These are phyloP conservation scores for Capronia coronata DNA, from an alignment of 2,329 filamentous ascomycete genomes.

Conservation along the genomic window DNA sequence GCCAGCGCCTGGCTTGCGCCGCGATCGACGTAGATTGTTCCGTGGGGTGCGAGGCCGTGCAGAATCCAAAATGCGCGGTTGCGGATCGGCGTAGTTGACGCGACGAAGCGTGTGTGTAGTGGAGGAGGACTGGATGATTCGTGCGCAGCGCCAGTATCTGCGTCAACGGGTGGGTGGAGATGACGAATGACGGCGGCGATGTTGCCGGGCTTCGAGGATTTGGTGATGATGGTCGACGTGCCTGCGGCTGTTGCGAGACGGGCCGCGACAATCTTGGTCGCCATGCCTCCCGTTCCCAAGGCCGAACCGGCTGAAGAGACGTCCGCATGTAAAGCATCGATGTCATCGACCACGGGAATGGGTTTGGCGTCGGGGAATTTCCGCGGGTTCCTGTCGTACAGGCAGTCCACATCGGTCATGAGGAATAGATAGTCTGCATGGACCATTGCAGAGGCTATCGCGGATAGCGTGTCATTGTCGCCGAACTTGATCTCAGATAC, in stretches of 20 bases:
- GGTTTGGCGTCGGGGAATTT: conserved; percentile 76
- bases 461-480: conserved; percentile 94
- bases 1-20: conserved; percentile 75
- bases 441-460: conserved; percentile 95
- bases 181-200: conserved; percentile 80
- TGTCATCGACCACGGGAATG: conserved; percentile 89
- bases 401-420: conserved; percentile 97
- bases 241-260: conserved; percentile 87
- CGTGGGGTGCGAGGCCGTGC: conserved; percentile 83
- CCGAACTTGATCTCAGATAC: conserved; percentile 99
- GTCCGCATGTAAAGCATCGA: conserved; percentile 73
- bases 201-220: conserved; percentile 87
- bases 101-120: conserved; percentile 90
- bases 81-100: conserved; percentile 73
- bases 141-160: conserved; percentile 16
- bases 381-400: conserved; percentile 93
- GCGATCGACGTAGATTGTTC: conserved; percentile 86
- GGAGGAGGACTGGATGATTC: conserved; percentile 43
- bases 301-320: conserved; percentile 84
- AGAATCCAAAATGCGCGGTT: conserved; percentile 97
- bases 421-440: conserved; percentile 94
- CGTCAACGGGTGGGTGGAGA: conserved; percentile 52
- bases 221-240: conserved; percentile 91
- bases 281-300: conserved; percentile 92
- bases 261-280: conserved; percentile 92